Evolutionary conservation across 106 monocot genomes (phyloP).

Genomic region (Alisma plantagoaquatica): DNA sequence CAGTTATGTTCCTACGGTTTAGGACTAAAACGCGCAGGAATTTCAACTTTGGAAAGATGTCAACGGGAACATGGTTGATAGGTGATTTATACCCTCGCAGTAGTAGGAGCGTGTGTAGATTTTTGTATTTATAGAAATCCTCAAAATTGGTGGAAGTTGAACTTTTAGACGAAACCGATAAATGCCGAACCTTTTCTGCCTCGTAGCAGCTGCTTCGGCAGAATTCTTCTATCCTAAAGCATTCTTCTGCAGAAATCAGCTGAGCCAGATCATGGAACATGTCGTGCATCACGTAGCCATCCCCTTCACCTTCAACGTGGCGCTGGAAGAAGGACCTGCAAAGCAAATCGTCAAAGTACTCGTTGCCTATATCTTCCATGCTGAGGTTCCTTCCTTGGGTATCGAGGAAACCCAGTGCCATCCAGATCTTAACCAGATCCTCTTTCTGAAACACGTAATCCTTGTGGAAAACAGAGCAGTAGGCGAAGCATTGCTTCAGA

Average conservation of each 20-base stretch:
- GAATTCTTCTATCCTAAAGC: slow-evolving; percentile 3
- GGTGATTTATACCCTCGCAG: not conserved
- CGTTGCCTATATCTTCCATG: slow-evolving; percentile 23
- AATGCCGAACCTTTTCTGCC: slow-evolving; percentile 19
- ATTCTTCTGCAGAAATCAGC: slow-evolving; percentile 13
- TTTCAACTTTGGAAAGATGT: not conserved
- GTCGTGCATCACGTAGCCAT: slow-evolving; percentile 25
- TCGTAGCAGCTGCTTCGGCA: not conserved
- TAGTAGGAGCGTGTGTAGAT: not conserved
- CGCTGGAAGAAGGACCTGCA: slow-evolving; percentile 14
- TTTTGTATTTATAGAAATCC: not conserved
- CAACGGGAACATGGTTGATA: not conserved
- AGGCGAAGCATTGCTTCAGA: slow-evolving; percentile 34
- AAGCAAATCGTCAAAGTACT: slow-evolving; percentile 23
- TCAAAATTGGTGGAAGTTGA: not conserved
- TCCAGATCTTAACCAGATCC: slow-evolving; percentile 31
- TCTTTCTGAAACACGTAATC: slow-evolving; percentile 20
- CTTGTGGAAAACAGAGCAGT: slow-evolving; percentile 28
- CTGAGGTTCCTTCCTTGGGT: slow-evolving; percentile 2
- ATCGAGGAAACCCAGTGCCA: slow-evolving; percentile 31
- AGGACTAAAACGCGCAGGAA: not conserved
- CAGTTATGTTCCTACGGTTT: not conserved
- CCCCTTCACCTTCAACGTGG: too few relatives aligned
- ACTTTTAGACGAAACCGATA: slow-evolving; percentile 2
- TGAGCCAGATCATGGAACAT: slow-evolving; percentile 26